Evolutionary conservation across 2,329 filamentous ascomycete species (phyloP).

Genomic region (Hypoxylon sp.): DNA sequence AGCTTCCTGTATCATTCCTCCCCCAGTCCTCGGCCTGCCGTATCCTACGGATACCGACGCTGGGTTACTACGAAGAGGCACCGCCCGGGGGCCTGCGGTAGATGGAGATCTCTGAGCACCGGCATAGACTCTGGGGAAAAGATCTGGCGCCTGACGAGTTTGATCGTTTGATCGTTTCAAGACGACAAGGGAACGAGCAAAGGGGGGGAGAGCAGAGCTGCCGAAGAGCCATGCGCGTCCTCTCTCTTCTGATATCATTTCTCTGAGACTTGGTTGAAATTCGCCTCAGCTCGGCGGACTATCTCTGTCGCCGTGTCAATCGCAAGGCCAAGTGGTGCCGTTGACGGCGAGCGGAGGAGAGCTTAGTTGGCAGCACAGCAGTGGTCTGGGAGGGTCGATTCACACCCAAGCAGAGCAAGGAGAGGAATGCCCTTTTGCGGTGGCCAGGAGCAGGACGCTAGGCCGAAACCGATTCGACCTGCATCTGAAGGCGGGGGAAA

Average conservation of each 20-base stretch:
- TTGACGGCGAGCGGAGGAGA: slow-evolving; percentile 18
- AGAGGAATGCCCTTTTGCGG: slow-evolving; percentile 24
- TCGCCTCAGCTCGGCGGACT: slow-evolving; percentile 6
- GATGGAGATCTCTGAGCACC: slow-evolving; percentile 28
- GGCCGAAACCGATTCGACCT: slow-evolving; percentile 41
- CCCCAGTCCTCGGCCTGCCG: slow-evolving; percentile 7
- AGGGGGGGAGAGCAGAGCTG: not conserved
- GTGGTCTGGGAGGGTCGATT: slow-evolving; percentile 33
- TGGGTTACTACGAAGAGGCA: slow-evolving; percentile 18
- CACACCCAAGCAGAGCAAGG: slow-evolving; percentile 27
- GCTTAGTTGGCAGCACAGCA: slow-evolving; percentile 29
- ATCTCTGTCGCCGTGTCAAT: slow-evolving; percentile 14
- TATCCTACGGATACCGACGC: slow-evolving; percentile 10
- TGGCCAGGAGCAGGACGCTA: slow-evolving; percentile 39
- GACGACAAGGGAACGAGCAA: not conserved
- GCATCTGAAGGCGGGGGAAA: slow-evolving; percentile 43
- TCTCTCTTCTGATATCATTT: no score
- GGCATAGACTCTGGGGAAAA: slow-evolving; percentile 21
- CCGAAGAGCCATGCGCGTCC: slow-evolving; percentile 5
- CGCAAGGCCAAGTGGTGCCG: slow-evolving; percentile 29
- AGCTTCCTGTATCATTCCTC: slow-evolving; percentile 24
- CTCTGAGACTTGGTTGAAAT: slow-evolving; percentile 12
- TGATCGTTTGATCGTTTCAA: slow-evolving; percentile 24
- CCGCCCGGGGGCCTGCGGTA: slow-evolving; percentile 20
- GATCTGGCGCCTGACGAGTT: slow-evolving; percentile 24